Evolutionary conservation across 1,284 basidiomycete genomes (phyloP), one percentile per base, ranked within the genome.

Genomic region (Cutaneotrichosporon dermatis): DNA sequence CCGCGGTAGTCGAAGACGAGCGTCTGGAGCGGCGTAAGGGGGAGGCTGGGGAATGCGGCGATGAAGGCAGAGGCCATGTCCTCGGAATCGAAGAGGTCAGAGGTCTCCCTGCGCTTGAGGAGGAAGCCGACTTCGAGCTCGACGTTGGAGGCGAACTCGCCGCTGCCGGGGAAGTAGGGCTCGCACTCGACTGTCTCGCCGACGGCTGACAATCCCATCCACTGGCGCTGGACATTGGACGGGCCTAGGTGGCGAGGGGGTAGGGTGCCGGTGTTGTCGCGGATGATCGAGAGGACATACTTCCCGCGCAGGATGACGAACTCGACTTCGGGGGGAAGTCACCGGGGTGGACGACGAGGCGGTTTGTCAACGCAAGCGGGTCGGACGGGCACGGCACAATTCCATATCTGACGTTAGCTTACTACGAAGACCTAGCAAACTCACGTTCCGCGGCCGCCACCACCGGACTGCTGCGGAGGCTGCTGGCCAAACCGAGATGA

Each of bases 1-100:
- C 92, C 92, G 67, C 90, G 88, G 79, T 87, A 98, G 74, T 98
- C 96, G 71, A 96, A 92, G 2, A 89, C 87, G 59, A 97, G 79
- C 13, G 86, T 79, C 75, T 93, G 86, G 13, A 88, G 86, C 0
- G 83, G 78, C 13, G 80, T 79, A 55, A 84, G 74, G 25, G 83
- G 79, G 35, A 83, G 77, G 7, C 76, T 77, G 12, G 87, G 85
- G 75, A 96, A 88, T 58, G 92, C 80, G 72, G 88, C 84, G 62
- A 90, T 70, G 76, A 98, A 90, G 49, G 84, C 85, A 40, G 82
- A 78, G 7, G 84, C 82, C 81, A 98, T 88, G 54, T 97, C 91
- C 65, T 96, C 94, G 9, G 87, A 85, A 56, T 88, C 88, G 77
- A 88, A 94, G 16, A 84, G 82, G 66, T 88, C 86, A 1, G 83